Evolutionary conservation across 2,329 filamentous ascomycete genomes (phyloP).

Genomic region (Ophiocordyceps sinensis): DNA sequence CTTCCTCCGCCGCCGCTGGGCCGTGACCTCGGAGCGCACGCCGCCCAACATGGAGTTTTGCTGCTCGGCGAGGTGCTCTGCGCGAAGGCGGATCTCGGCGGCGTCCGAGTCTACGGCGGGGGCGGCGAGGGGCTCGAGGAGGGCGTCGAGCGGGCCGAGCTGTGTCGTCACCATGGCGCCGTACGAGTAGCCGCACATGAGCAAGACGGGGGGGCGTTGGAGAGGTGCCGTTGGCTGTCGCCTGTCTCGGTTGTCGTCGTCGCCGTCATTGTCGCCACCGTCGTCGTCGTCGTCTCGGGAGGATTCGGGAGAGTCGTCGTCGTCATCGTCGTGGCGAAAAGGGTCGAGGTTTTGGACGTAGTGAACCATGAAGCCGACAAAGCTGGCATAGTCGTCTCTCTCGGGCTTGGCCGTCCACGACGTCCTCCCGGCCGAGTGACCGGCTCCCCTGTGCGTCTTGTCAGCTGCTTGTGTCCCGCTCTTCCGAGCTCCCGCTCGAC

Average conservation of each 20-base stretch:
- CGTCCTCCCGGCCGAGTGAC: conserved; percentile 58
- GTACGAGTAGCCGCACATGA: conserved; percentile 81
- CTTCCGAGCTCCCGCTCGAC: no score
- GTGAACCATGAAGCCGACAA: conserved; percentile 64
- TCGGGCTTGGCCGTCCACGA: conserved; percentile 81
- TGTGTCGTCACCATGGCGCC: conserved; percentile 69
- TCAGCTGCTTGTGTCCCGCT: neutral
- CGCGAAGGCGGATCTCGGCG: conserved; percentile 56
- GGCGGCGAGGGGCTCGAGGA: conserved; percentile 44
- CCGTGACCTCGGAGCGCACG: conserved; percentile 14
- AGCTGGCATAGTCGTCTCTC: conserved; percentile 65
- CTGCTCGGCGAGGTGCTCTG: conserved; percentile 50
- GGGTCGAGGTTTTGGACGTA: conserved; percentile 51
- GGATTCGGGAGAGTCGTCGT: neutral
- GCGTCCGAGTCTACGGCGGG: conserved; percentile 41
- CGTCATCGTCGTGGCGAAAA: conserved; percentile 9
- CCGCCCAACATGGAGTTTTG: conserved; percentile 34
- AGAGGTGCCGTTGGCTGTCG: no score
- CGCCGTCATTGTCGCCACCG: neutral
- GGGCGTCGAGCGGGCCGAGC: conserved; percentile 46
- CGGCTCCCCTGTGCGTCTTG: conserved; percentile 49
- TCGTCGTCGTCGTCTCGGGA: neutral
- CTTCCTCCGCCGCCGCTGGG: neutral
- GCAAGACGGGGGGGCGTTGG: conserved; percentile 19
- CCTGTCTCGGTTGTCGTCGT: neutral